Conservation (phyloP, 345 rosid genomes). For the Pugionium cornutum region DNA sequence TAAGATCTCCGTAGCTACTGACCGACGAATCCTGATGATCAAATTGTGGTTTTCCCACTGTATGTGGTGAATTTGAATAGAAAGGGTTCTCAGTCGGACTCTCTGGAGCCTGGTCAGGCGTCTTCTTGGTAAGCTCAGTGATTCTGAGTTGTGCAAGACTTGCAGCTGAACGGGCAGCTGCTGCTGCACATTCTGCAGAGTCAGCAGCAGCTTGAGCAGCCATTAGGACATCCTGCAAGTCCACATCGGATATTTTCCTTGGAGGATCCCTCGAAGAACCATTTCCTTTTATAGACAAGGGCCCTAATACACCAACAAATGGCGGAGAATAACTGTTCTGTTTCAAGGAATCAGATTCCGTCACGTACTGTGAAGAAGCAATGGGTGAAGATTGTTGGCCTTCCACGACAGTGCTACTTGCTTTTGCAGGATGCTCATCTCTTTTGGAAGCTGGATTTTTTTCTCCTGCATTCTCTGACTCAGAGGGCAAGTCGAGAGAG, state of each 20-base stretch:
- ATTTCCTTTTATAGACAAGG: constrained; percentile 28
- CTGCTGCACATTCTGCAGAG: constrained; percentile 83
- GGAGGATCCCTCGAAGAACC: constrained; percentile 32
- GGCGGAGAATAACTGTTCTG: constrained; percentile 24
- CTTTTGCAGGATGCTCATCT: constrained; percentile 39
- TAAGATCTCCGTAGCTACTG: constrained; percentile 56
- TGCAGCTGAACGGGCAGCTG: constrained; percentile 93
- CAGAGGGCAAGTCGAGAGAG: constrained; percentile 41
- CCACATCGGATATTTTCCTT: constrained; percentile 50
- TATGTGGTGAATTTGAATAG: constrained; percentile 20
- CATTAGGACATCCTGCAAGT: constrained; percentile 76
- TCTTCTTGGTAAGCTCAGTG: constrained; percentile 62
- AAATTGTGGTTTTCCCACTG: constrained; percentile 30
- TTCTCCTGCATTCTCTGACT: constrained; percentile 31
- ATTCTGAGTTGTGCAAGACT: constrained; percentile 87
- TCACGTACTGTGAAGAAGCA: constrained; percentile 47
- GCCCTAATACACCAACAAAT: constrained; percentile 10
- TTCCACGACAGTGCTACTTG: constrained; percentile 39
- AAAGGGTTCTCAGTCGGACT: constrained; percentile 63
- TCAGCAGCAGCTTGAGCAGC: constrained; percentile 96
- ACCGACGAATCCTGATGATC: constrained; percentile 38
- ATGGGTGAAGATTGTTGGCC: constrained; percentile 67
- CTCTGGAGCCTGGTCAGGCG: constrained; percentile 43
- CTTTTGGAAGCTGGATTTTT: constrained; percentile 32
- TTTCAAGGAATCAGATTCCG: constrained; percentile 31